Evolutionary conservation across 306 rosid genomes (phyloP).

Genomic region (Nissolia schottii): DNA sequence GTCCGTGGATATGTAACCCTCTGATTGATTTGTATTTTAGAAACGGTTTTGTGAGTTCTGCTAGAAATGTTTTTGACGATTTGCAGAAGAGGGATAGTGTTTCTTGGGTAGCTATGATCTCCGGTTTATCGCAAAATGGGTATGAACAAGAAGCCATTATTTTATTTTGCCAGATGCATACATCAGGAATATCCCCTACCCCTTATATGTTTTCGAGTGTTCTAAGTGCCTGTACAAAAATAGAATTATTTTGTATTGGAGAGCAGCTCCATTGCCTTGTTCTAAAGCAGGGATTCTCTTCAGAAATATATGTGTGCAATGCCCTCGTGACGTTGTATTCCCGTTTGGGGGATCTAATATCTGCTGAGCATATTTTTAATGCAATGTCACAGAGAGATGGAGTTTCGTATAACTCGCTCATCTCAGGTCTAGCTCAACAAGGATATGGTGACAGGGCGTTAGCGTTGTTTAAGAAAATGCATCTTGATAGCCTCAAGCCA

Average conservation of each 20-base stretch:
- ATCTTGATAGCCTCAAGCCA: constrained; percentile 57
- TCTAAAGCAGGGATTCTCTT: constrained; percentile 67
- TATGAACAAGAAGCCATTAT: constrained; percentile 63
- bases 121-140: constrained; percentile 75
- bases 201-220: constrained; percentile 77
- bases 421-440: constrained; percentile 76
- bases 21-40: constrained; percentile 68
- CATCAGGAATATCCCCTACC: constrained; percentile 51
- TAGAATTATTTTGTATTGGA: constrained; percentile 45
- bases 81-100: constrained; percentile 55
- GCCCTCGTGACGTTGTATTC: constrained; percentile 76
- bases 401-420: constrained; percentile 83
- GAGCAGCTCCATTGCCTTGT: constrained; percentile 75
- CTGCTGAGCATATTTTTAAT: constrained; percentile 59
- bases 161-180: constrained; percentile 66
- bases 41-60: constrained; percentile 49
- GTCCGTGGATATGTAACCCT: constrained; percentile 50
- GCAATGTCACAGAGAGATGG: constrained; percentile 58
- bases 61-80: constrained; percentile 56
- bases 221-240: constrained; percentile 73
- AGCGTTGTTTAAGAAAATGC: constrained; percentile 64
- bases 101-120: constrained; percentile 87
- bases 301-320: constrained; percentile 79
- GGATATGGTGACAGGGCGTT: constrained; percentile 60
- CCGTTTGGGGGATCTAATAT: constrained; percentile 49